phyloP scores from a whole-genome alignment of 805 yeast genomes.

The Teunomyces aglyptinius region DNA sequence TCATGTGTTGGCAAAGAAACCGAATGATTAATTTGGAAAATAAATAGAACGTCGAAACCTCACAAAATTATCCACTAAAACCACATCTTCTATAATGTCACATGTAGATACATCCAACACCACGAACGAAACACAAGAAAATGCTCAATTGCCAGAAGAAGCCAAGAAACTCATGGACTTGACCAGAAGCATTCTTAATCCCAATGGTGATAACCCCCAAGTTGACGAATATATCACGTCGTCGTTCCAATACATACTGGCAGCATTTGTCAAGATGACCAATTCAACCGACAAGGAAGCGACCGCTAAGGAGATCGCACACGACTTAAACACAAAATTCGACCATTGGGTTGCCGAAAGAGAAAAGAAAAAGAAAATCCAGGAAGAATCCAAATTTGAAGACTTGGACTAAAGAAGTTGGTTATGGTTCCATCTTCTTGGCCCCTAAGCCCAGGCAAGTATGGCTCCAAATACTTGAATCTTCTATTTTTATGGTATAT shows the following conservation, averaged over 20 bases:
- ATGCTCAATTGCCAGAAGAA: slow-evolving; percentile 6
- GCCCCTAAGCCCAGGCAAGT: too few relatives aligned
- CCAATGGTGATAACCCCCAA: slow-evolving; percentile 26
- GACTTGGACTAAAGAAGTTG: not conserved
- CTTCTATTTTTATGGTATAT: too few relatives aligned
- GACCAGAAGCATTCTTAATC: slow-evolving; percentile 22
- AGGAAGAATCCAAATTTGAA: slow-evolving; percentile 6
- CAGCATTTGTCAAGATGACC: slow-evolving; percentile 27
- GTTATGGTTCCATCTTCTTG: too few relatives aligned
- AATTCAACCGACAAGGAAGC: slow-evolving; percentile 30
- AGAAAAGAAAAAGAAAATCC: slow-evolving; percentile 10
- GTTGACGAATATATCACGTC: slow-evolving; percentile 25
- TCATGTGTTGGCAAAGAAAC: not conserved
- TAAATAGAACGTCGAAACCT: not conserved
- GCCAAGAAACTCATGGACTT: slow-evolving; percentile 11
- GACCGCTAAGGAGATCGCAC: slow-evolving; percentile 34
- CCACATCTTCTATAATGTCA: not conserved
- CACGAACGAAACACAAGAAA: not conserved
- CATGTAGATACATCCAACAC: not conserved
- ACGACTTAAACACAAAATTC: slow-evolving; percentile 28
- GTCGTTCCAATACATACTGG: slow-evolving; percentile 26
- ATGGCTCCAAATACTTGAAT: too few relatives aligned
- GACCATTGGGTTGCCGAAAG: slow-evolving; percentile 26
- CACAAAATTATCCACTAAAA: not conserved
- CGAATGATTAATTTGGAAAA: not conserved